A percentile compares a stretch with the other conserved stretches of the same genome.
phyloP scores from a whole-genome alignment of 1,284 basidiomycete species.

The Porogramme epimiltina region DNA sequence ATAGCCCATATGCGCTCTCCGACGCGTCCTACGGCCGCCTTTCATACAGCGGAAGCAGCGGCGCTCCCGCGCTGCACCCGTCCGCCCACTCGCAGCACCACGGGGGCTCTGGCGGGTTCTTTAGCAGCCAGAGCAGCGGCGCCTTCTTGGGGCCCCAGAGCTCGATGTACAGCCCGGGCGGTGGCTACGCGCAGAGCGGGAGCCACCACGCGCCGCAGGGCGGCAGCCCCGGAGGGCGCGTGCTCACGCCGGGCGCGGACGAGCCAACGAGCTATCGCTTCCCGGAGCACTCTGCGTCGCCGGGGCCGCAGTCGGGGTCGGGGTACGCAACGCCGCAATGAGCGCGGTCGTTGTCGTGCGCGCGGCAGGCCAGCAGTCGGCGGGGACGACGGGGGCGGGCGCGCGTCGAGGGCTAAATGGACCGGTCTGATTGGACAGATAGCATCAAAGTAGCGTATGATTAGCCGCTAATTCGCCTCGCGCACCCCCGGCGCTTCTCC shows the following conservation, averaged over 20 bases:
- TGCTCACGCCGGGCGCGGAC: slow-evolving; percentile 27
- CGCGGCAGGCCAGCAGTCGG: background rate
- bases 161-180: slow-evolving; percentile 21
- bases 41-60: slow-evolving; percentile 22
- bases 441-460: slow-evolving; percentile 19
- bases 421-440: slow-evolving; percentile 16
- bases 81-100: slow-evolving; percentile 21
- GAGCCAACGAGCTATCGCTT: slow-evolving; percentile 29
- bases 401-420: slow-evolving; percentile 1
- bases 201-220: slow-evolving; percentile 24
- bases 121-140: slow-evolving; percentile 25
- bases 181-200: slow-evolving; percentile 25
- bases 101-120: slow-evolving; percentile 22
- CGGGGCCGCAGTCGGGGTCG: slow-evolving; percentile 33
- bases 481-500: slow-evolving; percentile 2
- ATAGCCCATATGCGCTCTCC: slow-evolving; percentile 27
- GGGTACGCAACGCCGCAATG: slow-evolving; percentile 36
- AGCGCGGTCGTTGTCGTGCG: background rate
- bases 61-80: slow-evolving; percentile 23
- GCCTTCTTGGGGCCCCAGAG: slow-evolving; percentile 23
- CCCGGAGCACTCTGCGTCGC: slow-evolving; percentile 33
- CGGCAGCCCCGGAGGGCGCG: slow-evolving; percentile 25
- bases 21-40: slow-evolving; percentile 24
- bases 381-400: background rate
- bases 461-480: slow-evolving; percentile 11